Evolutionary conservation across 768 basidiomycete species (phyloP).

Genomic region (Lactarius hatsudake): DNA sequence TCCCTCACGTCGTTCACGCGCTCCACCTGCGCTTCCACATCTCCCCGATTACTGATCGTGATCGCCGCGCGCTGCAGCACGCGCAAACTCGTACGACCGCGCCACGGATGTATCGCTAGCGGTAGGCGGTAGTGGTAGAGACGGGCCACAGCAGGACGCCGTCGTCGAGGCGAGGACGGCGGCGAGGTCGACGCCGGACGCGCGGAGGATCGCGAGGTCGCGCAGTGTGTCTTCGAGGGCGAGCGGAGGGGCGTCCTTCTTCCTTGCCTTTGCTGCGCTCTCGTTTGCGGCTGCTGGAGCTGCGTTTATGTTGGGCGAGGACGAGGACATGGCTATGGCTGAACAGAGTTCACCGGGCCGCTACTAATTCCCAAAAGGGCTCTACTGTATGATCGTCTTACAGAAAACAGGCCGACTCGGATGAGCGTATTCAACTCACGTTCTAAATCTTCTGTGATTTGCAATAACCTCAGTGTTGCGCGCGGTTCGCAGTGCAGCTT

Average conservation of each 20-base stretch:
- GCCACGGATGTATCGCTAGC: slow-evolving; percentile 42
- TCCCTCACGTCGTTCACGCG: slow-evolving; percentile 55
- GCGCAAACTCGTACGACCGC: slow-evolving; percentile 58
- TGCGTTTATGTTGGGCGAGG: not conserved
- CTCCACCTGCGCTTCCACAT: slow-evolving; percentile 50
- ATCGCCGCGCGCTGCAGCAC: slow-evolving; percentile 57
- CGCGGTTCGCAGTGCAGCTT: too few species aligned
- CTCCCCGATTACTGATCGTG: slow-evolving; percentile 49
- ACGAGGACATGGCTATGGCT: not conserved
- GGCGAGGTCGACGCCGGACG: slow-evolving; percentile 48
- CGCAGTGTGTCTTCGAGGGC: slow-evolving; percentile 58
- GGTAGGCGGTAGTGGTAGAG: not conserved
- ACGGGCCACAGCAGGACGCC: not conserved
- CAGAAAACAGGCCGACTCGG: too few species aligned
- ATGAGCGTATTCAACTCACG: too few species aligned
- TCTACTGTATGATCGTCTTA: too few species aligned
- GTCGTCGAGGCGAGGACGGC: slow-evolving; percentile 29
- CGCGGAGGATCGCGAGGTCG: slow-evolving; percentile 70
- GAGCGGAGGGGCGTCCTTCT: slow-evolving; percentile 41
- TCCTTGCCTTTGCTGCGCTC: not conserved
- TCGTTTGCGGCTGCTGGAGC: not conserved
- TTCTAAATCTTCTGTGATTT: too few species aligned
- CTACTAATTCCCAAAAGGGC: too few species aligned
- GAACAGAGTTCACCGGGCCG: too few species aligned
- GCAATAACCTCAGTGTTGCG: too few species aligned